Percentiles rank a stretch among this genome's conserved stretches.
These are phyloP conservation scores for Apiospora malaysiana DNA, from an alignment of 2,329 filamentous ascomycete species.

Conservation along the genomic window DNA sequence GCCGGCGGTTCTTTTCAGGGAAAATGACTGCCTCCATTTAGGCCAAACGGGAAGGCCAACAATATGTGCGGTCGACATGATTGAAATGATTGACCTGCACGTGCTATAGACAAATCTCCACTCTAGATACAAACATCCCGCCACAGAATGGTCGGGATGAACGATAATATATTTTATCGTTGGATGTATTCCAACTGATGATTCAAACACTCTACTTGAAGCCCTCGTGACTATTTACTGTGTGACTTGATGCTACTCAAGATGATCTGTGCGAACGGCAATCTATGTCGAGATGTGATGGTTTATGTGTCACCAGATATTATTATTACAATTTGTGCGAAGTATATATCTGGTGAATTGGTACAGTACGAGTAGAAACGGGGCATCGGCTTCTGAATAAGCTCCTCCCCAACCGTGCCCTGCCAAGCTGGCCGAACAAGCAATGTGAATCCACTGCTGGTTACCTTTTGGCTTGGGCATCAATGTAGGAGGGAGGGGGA, in stretches of 20 bases:
- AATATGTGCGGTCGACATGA: background rate
- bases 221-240: background rate
- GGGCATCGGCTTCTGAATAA: too few relatives aligned
- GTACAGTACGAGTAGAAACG: too few relatives aligned
- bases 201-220: background rate
- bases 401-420: too few relatives aligned
- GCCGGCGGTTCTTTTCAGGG: background rate
- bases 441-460: too few relatives aligned
- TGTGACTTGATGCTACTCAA: background rate
- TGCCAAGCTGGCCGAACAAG: too few relatives aligned
- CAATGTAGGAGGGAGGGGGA: too few relatives aligned
- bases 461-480: too few relatives aligned
- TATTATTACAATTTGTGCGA: too few relatives aligned
- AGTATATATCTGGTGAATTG: too few relatives aligned
- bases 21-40: background rate
- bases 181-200: background rate
- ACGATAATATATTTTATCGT: conserved; percentile 22
- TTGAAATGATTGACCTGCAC: conserved; percentile 29
- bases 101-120: conserved; percentile 56
- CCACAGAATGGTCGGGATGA: conserved; percentile 23
- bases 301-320: too few relatives aligned
- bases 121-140: conserved; percentile 46
- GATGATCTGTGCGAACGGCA: too few relatives aligned
- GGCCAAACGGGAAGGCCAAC: background rate
- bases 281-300: too few relatives aligned